Base-by-base conservation (phyloP, 1,284 basidiomycete species). In the Microbotryum intermedium region DNA sequence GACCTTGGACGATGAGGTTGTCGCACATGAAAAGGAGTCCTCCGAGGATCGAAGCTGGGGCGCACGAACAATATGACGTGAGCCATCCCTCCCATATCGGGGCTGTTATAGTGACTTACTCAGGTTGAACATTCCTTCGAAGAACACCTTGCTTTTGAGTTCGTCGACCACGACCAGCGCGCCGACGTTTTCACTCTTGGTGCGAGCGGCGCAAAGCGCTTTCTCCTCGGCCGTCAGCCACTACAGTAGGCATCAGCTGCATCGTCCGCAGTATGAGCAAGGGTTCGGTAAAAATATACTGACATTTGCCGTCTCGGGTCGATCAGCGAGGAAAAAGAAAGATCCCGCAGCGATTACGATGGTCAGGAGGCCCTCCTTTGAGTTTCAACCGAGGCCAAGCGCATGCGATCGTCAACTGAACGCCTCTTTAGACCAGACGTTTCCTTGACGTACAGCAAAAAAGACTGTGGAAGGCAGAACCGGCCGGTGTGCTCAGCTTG, bases 341-440 rank as follows among this genome's bases (percentile, higher is more conserved):
- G 68, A 67, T 11, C 70, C 47, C 49, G 74, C 47, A 21, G 68
- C 74, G 20, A 76, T 59, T 3, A 65, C 68, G 23, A 72, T 72
- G 3, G 75, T 74, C 55, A 76, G 72, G 53, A 75, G 57, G 3
- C 76, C 76, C 51, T 76, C 75, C 25, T 73, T 60, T n/a, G 74
- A 59, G 66, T 34, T 13, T 34, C 8, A 34, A 13, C 11, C 34
- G 34, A 34, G 16, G 8, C 34, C 10, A 34, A 34, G 9, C 8
- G 34, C 34, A 34, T 34, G 11, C 10, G 34, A 9, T 34, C 16
- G 34, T 34, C 6, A 3, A 34, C 16, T 13, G 8, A n/a, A 34
- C 34, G 34, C 13, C 34, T 39, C 34, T 39, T 39, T 39, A 16
- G 16, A 16, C 34, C 34, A 39, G 6, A 10, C 7, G 10, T 3